Evolutionary conservation across 78 protist species (phyloP), one percentile per base, ranked within the genome.

Genomic region (Dictyostelium firmibasis): DNA sequence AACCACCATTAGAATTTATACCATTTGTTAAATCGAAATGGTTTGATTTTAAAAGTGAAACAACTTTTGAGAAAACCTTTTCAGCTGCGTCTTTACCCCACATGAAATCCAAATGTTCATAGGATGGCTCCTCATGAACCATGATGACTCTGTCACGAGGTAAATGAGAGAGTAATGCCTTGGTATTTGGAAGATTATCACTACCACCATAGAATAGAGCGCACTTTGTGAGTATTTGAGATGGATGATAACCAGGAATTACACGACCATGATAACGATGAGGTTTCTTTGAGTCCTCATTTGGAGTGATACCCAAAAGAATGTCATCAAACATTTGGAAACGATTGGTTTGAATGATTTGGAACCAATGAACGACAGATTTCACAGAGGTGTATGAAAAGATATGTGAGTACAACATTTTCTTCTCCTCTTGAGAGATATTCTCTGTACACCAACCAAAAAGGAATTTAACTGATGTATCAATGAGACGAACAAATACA

Each of bases 301-400:
- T 81, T 31, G 89, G 95, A 23, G 92, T 91, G 72, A 84, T 86
- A 18, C 91, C 96, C 35, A 82, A 29, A 2, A 92, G 85, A 43
- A 64, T 75, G 41, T 95, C 97, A 77, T 95, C 97, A 75, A 85
- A 95, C 95, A 95, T 89, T 47, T 89, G 95, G 84, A 95, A 95
- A 29, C 92, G 83, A 64, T 84, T 87, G 33, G 92, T 87, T 53
- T 87, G 92, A 53, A 88, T 87, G 69, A 95, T 95, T 77, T 95
- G 97, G 57, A 89, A 88, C 96, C 96, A 95, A 70, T 95, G 97
- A 14, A 95, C 97, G 0, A 95, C 88, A 7, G 81, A 75, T 53
- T 95, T 95, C 16, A 95, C 97, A 0, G 83, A 53, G 0, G 85
- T 84, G 9, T 38, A 78, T 0, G 91, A 79, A 84, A 81, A 95